phyloP scores from a whole-genome alignment of 176 grass and related monocot genomes.

The Triticum timopheevii region DNA sequence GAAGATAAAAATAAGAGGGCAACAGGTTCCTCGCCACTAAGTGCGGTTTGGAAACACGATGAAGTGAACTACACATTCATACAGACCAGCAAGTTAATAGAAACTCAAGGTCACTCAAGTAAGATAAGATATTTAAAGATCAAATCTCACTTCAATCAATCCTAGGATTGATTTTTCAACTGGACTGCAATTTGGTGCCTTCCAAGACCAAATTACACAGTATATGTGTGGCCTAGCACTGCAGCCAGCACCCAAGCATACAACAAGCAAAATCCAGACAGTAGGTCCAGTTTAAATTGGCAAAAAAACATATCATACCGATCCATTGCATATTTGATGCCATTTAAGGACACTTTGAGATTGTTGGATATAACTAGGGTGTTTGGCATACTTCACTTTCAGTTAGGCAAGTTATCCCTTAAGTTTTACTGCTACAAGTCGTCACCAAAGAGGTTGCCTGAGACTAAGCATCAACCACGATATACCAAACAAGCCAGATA shows the following conservation, averaged over 20 bases:
- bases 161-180: background rate
- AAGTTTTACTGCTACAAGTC: background rate
- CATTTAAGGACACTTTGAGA: background rate
- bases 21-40: background rate
- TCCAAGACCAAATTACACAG: background rate
- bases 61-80: background rate
- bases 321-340: background rate
- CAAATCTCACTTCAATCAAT: background rate
- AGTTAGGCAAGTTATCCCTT: background rate
- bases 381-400: background rate
- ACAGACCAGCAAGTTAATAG: background rate
- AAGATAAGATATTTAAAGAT: background rate
- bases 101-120: background rate
- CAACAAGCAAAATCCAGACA: background rate
- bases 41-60: background rate
- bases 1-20: background rate
- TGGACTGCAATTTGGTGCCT: background rate
- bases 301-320: background rate
- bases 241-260: background rate
- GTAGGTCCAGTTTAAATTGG: background rate
- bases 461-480: background rate
- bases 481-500: background rate
- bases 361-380: background rate
- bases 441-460: background rate
- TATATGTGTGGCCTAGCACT: background rate